Conservation (phyloP, 2,329 filamentous ascomycete genomes). For the Clonostachys byssicola region DNA sequence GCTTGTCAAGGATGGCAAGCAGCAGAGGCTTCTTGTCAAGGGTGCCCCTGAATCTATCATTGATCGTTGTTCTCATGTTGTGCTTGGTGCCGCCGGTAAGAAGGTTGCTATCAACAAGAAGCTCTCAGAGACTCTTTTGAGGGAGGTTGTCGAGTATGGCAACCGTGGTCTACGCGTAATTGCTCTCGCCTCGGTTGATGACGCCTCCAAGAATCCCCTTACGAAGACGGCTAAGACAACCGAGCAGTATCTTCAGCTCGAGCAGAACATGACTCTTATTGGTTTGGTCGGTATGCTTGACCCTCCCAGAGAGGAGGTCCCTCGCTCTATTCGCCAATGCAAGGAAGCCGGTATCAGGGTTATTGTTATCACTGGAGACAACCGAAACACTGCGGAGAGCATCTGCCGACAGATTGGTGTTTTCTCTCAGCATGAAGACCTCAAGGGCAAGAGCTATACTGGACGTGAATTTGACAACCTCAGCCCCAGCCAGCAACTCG, state of each 20-base stretch:
- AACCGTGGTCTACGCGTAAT: conserved; percentile 93
- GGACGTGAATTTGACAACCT: conserved; percentile 92
- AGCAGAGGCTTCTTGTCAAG: conserved; percentile 87
- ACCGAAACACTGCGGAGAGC: conserved; percentile 94
- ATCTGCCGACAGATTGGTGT: conserved; percentile 97
- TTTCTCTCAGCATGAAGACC: conserved; percentile 76
- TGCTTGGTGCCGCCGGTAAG: conserved; percentile 76
- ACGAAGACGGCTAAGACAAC: conserved; percentile 74
- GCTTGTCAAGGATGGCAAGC: conserved; percentile 64
- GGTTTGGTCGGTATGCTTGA: conserved; percentile 96
- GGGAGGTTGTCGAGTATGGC: conserved; percentile 84
- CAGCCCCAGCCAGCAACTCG: conserved; percentile 71
- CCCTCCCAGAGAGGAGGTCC: conserved; percentile 89
- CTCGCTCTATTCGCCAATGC: conserved; percentile 81
- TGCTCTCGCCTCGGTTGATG: conserved; percentile 80
- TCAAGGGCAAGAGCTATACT: conserved; percentile 90
- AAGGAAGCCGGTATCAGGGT: conserved; percentile 92
- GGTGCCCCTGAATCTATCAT: conserved; percentile 93
- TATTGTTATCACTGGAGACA: conserved; percentile 97
- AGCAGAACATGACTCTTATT: conserved; percentile 91
- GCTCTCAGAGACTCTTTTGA: conserved; percentile 65
- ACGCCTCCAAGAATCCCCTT: conserved; percentile 67
- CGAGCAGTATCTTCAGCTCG: conserved; percentile 77
- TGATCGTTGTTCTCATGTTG: conserved; percentile 80
- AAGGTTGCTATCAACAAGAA: conserved; percentile 68